These are phyloP conservation scores for Rugonectria rugulosa DNA, from an alignment of 2,329 filamentous ascomycete species.

Conservation along the genomic window DNA sequence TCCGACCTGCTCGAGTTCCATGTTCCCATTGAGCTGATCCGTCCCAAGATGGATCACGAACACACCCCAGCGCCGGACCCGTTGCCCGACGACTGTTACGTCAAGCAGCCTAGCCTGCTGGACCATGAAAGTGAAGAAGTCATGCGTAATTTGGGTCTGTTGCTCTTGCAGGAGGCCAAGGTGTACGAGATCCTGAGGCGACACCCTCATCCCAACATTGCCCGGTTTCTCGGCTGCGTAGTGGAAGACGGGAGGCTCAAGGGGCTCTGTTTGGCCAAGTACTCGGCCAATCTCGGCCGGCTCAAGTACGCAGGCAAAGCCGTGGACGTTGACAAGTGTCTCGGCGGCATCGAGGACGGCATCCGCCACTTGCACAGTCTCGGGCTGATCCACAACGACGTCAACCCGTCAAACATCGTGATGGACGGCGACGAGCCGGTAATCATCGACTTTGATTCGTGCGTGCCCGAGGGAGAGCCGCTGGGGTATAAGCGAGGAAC, in stretches of 20 bases:
- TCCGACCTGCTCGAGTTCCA: too few relatives aligned
- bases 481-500: background rate
- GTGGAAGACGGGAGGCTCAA: background rate
- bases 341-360: background rate
- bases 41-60: too few relatives aligned
- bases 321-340: background rate
- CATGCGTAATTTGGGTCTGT: too few relatives aligned
- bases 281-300: background rate
- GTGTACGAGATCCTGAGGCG: background rate
- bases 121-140: too few relatives aligned
- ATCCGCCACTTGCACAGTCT: background rate
- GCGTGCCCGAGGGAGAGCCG: background rate
- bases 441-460: background rate
- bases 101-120: background rate
- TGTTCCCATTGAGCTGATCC: too few relatives aligned
- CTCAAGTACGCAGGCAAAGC: background rate
- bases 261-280: background rate
- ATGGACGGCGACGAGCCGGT: background rate
- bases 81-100: background rate
- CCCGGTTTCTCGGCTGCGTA: background rate
- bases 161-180: constrained; percentile 12
- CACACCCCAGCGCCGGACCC: background rate
- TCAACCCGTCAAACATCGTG: background rate
- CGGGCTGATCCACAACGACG: background rate
- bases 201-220: background rate